A percentile compares a stretch with the other conserved stretches of the same genome.
Conservation (phyloP, 2,329 filamentous ascomycete genomes). For the Sporothrix luriei region DNA sequence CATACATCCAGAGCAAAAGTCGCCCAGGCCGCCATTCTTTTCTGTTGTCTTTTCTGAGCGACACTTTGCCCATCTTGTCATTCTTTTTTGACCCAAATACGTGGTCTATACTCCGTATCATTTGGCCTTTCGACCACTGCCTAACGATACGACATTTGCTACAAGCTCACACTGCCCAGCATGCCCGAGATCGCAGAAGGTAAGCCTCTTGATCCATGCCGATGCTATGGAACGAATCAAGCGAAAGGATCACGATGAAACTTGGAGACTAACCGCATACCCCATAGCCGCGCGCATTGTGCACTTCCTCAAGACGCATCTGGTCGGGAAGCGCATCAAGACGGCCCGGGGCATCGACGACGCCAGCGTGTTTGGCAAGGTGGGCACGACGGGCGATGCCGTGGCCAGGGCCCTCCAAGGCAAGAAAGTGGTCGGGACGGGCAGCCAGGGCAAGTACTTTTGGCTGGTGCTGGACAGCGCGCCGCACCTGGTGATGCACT, state of each 20-base stretch:
- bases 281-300: conserved; percentile 68
- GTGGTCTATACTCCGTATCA: neutral
- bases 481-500: conserved; percentile 87
- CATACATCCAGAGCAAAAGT: conserved; percentile 17
- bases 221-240: neutral
- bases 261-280: neutral
- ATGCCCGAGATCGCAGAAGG: conserved; percentile 69
- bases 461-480: conserved; percentile 73
- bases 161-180: neutral
- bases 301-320: conserved; percentile 77
- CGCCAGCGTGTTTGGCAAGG: conserved; percentile 85
- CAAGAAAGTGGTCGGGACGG: conserved; percentile 68
- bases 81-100: neutral
- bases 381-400: conserved; percentile 73
- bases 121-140: too few species aligned
- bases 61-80: too few species aligned
- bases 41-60: neutral
- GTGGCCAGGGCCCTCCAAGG: conserved; percentile 75
- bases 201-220: conserved; percentile 36
- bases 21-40: neutral
- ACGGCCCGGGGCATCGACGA: conserved; percentile 75
- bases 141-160: neutral
- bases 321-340: conserved; percentile 80
- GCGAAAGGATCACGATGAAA: neutral
- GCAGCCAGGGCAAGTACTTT: conserved; percentile 96